Conservation (phyloP, 257 asterid species). For the Dorcoceras hygrometricum region DNA sequence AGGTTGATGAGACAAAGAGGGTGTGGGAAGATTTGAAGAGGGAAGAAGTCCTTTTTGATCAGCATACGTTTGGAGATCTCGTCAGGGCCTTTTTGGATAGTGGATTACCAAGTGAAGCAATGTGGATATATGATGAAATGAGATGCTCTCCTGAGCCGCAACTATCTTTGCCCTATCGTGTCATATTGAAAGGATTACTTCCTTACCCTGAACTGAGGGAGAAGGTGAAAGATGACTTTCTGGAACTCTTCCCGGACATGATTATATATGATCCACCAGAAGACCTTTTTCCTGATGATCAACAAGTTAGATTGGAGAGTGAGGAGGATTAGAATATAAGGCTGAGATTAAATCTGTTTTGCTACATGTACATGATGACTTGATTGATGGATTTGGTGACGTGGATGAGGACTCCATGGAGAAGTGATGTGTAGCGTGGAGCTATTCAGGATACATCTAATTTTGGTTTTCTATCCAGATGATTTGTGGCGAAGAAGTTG, state of each 20-base stretch:
- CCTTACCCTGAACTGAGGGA: constrained; percentile 79
- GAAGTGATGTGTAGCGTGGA: not conserved
- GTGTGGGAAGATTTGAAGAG: constrained; percentile 83
- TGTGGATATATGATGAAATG: constrained; percentile 83
- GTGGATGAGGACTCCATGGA: not conserved
- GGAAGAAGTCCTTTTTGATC: constrained; percentile 83
- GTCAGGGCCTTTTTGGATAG: constrained; percentile 73
- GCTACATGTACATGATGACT: not conserved
- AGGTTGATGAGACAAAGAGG: constrained; percentile 52
- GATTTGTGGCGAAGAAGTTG: not conserved
- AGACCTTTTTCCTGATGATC: constrained; percentile 61
- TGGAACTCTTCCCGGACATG: constrained; percentile 82
- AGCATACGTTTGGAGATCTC: constrained; percentile 94
- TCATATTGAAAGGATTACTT: constrained; percentile 80
- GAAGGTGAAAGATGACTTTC: constrained; percentile 80
- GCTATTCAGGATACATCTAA: too few species aligned
- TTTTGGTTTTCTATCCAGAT: not conserved
- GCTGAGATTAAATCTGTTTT: constrained; percentile 1
- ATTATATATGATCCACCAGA: constrained; percentile 83
- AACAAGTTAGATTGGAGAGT: constrained; percentile 36
- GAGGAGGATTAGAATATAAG: constrained; percentile 43
- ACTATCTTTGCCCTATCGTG: constrained; percentile 75
- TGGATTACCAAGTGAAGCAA: constrained; percentile 68
- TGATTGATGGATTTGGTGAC: constrained; percentile 4
- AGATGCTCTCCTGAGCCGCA: constrained; percentile 76